A percentile compares a stretch with the other conserved stretches of the same genome.
These are phyloP conservation scores for Penicillium thymicola DNA, from an alignment of 2,329 filamentous ascomycete genomes.

Conservation along the genomic window DNA sequence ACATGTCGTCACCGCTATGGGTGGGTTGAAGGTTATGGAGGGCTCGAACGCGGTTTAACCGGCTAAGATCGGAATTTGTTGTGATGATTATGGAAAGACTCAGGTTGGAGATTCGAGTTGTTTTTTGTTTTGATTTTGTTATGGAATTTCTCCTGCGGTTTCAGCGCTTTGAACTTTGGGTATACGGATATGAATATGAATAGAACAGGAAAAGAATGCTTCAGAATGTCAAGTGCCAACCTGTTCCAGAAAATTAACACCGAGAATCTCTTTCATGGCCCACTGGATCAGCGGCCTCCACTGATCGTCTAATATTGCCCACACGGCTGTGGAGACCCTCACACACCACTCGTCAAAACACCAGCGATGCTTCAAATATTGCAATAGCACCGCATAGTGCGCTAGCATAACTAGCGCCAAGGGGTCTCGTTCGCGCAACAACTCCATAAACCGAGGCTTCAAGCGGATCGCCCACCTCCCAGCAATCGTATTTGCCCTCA, in stretches of 20 bases:
- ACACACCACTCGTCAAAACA: slow-evolving; percentile 66
- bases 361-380: slow-evolving; percentile 59
- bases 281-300: slow-evolving; percentile 31
- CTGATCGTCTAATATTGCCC: slow-evolving; percentile 29
- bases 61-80: neutral
- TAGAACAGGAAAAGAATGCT: neutral
- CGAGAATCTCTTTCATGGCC: slow-evolving; percentile 33
- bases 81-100: neutral
- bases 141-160: neutral
- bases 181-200: neutral
- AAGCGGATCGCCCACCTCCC: slow-evolving; percentile 40
- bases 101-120: neutral
- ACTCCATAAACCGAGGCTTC: slow-evolving; percentile 33
- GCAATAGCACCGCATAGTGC: slow-evolving; percentile 59
- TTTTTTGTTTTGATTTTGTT: neutral
- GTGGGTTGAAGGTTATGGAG: slow-evolving; percentile 16
- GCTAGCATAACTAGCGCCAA: slow-evolving; percentile 57
- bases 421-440: slow-evolving; percentile 37
- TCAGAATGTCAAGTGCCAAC: neutral
- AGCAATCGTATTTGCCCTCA: slow-evolving; percentile 51
- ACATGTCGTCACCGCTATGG: slow-evolving; percentile 17
- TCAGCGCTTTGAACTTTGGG: neutral
- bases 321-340: slow-evolving; percentile 63
- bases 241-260: slow-evolving; percentile 21
- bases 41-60: neutral